Percentiles rank a stretch among this genome's conserved stretches.
These are phyloP conservation scores for Allium cepa DNA, from an alignment of 106 monocot species.

Conservation along the genomic window DNA sequence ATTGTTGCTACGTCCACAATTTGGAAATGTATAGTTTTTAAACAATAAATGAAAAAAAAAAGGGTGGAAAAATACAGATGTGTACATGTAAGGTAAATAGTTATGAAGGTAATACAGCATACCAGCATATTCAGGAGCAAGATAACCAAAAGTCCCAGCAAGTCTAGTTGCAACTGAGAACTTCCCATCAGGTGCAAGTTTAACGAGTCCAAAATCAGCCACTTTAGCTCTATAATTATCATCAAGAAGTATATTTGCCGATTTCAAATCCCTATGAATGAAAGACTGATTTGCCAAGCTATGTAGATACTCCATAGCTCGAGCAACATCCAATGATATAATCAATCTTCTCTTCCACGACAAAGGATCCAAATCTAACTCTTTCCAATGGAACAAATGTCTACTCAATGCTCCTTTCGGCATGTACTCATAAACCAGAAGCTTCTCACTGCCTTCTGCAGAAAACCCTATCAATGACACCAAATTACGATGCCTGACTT, in stretches of 20 bases:
- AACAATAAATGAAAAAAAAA: too few species aligned
- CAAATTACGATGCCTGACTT: conserved; percentile 53
- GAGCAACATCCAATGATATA: conserved; percentile 56
- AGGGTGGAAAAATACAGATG: too few species aligned
- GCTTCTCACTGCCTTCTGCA: conserved; percentile 42
- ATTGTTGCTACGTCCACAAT: too few species aligned
- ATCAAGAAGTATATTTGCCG: conserved; percentile 57
- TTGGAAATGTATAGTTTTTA: too few species aligned
- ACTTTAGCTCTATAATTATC: conserved; percentile 55
- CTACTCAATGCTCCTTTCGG: conserved; percentile 52
- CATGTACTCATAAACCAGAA: conserved; percentile 66
- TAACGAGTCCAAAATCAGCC: conserved; percentile 60
- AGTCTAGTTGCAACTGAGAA: conserved; percentile 47
- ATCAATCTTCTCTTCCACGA: conserved; percentile 57
- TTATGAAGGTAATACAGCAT: neutral
- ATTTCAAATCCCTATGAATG: conserved; percentile 63
- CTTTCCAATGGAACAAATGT: conserved; percentile 54
- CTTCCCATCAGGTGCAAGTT: conserved; percentile 58
- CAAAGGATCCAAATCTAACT: conserved; percentile 27
- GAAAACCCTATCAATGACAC: conserved; percentile 54
- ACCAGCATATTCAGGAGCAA: conserved; percentile 74
- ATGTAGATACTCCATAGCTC: conserved; percentile 67
- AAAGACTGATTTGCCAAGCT: conserved; percentile 49
- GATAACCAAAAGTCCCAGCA: conserved; percentile 67
- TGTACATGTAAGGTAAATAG: neutral